phyloP scores from a whole-genome alignment of 345 rosid species.

The Eucalyptus guilfoylei region DNA sequence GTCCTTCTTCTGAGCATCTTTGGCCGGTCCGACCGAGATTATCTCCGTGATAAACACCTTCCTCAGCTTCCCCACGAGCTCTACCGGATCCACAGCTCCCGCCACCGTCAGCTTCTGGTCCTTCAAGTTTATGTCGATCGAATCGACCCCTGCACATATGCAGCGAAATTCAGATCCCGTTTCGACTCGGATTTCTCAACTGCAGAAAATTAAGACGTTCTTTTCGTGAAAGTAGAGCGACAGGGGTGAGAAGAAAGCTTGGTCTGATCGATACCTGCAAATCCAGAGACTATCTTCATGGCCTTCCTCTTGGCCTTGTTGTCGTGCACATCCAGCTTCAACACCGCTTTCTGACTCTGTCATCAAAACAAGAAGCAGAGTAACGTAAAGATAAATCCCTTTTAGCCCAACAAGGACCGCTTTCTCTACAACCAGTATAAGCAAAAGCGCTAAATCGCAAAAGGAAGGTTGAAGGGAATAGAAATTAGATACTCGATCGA shows the following conservation, averaged over 20 bases:
- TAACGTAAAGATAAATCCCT: background rate
- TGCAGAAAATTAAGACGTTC: background rate
- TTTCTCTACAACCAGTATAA: background rate
- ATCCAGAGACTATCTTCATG: conserved; percentile 14
- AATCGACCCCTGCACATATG: background rate
- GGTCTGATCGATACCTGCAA: background rate
- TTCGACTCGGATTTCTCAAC: background rate
- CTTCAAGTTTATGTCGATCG: background rate
- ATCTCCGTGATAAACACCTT: background rate
- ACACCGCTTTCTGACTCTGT: conserved; percentile 10
- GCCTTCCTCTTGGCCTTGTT: conserved; percentile 14
- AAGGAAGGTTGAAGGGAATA: background rate
- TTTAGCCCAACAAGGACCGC: background rate
- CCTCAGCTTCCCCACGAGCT: background rate
- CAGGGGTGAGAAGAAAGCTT: background rate
- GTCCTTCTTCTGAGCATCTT: background rate
- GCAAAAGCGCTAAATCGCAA: background rate
- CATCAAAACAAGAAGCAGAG: background rate
- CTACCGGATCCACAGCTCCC: background rate
- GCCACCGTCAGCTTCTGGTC: conserved; percentile 2
- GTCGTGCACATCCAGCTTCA: conserved; percentile 13
- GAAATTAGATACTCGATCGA: background rate
- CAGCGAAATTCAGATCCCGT: background rate
- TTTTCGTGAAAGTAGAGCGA: background rate
- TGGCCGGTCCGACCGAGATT: conserved; percentile 1